phyloP scores from a whole-genome alignment of 1,284 basidiomycete genomes.

The Paramarasmius palmivorus region DNA sequence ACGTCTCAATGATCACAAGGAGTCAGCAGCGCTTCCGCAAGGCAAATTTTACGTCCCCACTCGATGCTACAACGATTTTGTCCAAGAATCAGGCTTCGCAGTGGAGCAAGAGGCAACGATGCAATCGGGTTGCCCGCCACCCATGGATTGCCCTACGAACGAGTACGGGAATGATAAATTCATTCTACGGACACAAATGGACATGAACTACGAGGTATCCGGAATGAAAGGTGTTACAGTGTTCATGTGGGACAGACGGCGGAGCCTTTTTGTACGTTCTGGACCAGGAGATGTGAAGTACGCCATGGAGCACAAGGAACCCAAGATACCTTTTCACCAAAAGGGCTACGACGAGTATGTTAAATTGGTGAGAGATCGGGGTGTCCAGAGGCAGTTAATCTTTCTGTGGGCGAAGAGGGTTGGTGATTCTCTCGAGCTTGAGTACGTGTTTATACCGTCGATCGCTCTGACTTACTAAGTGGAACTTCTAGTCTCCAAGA shows the following conservation, averaged over 20 bases:
- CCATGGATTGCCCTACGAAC: constrained; percentile 13
- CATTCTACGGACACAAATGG: constrained; percentile 10
- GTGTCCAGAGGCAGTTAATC: constrained; percentile 9
- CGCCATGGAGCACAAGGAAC: neutral
- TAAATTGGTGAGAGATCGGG: constrained; percentile 6
- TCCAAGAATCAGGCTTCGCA: constrained; percentile 14
- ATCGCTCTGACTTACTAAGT: too few species aligned
- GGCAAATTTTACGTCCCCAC: constrained; percentile 14
- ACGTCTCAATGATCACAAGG: constrained; percentile 4
- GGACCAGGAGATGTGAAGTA: constrained; percentile 11
- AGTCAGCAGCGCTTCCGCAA: constrained; percentile 11
- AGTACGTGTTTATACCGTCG: constrained; percentile 5
- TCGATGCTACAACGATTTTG: constrained; percentile 13
- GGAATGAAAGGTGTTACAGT: constrained; percentile 13
- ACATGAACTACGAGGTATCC: constrained; percentile 6
- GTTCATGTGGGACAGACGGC: constrained; percentile 14
- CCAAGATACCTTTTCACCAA: constrained; percentile 14
- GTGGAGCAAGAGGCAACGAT: constrained; percentile 17
- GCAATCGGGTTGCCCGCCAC: constrained; percentile 5
- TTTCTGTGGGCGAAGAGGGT: constrained; percentile 10
- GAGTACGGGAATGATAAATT: constrained; percentile 16
- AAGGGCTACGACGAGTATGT: constrained; percentile 9
- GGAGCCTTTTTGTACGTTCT: constrained; percentile 8
- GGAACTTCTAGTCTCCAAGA: too few species aligned
- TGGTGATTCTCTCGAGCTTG: constrained; percentile 16